Conservation (phyloP, 208 protist genomes). For the Acanthamoeba triangularis region DNA sequence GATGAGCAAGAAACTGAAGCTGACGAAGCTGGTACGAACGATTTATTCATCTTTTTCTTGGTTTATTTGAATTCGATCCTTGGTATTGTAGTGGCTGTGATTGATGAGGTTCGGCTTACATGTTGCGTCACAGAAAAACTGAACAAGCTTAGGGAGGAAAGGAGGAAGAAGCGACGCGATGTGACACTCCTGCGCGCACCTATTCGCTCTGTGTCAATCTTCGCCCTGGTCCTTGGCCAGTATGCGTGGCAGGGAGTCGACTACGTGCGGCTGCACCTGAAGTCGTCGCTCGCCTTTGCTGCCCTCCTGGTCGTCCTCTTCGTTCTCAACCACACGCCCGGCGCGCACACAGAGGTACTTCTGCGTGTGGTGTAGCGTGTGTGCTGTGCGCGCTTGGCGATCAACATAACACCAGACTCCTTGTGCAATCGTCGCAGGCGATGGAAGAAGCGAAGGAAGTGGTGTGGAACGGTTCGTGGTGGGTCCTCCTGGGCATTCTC, state of each 20-base stretch:
- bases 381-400: too few species aligned
- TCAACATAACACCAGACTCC: background rate
- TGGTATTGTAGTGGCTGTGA: too few species aligned
- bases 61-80: too few species aligned
- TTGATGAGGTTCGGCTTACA: too few species aligned
- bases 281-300: background rate
- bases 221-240: background rate
- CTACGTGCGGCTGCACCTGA: background rate
- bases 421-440: background rate
- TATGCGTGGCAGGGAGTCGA: background rate
- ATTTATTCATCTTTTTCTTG: too few species aligned
- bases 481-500: constrained; percentile 36
- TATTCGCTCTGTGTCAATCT: background rate
- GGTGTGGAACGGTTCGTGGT: background rate
- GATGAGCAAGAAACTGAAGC: too few species aligned
- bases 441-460: background rate
- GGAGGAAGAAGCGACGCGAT: background rate
- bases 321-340: background rate
- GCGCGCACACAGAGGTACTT: constrained; percentile 2
- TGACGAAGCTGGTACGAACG: too few species aligned
- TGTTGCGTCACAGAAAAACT: too few species aligned
- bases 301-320: background rate
- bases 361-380: too few species aligned
- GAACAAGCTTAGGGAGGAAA: background rate
- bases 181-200: constrained; percentile 1